A percentile compares a stretch with the other conserved stretches of the same genome.
Conservation (phyloP, 495 filamentous ascomycete species). For the Amniculicola lignicola region DNA sequence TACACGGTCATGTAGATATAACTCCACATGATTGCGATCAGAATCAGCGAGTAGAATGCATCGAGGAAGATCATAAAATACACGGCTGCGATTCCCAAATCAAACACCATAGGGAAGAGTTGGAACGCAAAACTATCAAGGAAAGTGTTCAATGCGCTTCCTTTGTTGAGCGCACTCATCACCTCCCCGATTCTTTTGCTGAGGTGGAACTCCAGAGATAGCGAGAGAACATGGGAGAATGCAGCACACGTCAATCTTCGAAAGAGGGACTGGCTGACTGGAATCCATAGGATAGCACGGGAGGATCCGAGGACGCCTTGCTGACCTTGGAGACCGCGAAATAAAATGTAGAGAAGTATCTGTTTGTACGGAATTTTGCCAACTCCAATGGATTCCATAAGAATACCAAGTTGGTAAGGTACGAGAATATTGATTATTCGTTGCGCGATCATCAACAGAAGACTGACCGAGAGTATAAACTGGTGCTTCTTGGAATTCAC, state of each 20-base stretch:
- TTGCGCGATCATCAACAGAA: slow-evolving; percentile 2
- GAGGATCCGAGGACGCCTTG: slow-evolving; percentile 11
- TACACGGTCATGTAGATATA: slow-evolving; percentile 20
- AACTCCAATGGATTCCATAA: background rate
- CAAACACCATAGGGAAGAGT: slow-evolving; percentile 18
- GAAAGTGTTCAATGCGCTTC: slow-evolving; percentile 19
- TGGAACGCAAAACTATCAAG: slow-evolving; percentile 16
- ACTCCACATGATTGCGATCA: slow-evolving; percentile 3
- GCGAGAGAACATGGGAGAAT: slow-evolving; percentile 8
- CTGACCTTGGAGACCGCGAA: slow-evolving; percentile 13
- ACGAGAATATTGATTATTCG: slow-evolving; percentile 13
- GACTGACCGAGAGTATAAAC: background rate
- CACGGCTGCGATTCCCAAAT: slow-evolving; percentile 13
- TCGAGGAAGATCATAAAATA: slow-evolving; percentile 8
- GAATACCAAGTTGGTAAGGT: slow-evolving; percentile 4
- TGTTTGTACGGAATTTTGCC: background rate
- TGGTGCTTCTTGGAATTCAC: background rate
- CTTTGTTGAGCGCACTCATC: slow-evolving; percentile 18
- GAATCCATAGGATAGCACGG: slow-evolving; percentile 16
- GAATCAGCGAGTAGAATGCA: slow-evolving; percentile 6
- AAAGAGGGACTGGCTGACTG: slow-evolving; percentile 2
- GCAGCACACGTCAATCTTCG: slow-evolving; percentile 8
- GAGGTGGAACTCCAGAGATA: slow-evolving; percentile 19
- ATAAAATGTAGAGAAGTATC: slow-evolving; percentile 6
- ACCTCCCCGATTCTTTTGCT: slow-evolving; percentile 16